Percentiles rank a stretch among this genome's conserved stretches.
Conservation (phyloP, 768 basidiomycete genomes). For the Mycena pura region DNA sequence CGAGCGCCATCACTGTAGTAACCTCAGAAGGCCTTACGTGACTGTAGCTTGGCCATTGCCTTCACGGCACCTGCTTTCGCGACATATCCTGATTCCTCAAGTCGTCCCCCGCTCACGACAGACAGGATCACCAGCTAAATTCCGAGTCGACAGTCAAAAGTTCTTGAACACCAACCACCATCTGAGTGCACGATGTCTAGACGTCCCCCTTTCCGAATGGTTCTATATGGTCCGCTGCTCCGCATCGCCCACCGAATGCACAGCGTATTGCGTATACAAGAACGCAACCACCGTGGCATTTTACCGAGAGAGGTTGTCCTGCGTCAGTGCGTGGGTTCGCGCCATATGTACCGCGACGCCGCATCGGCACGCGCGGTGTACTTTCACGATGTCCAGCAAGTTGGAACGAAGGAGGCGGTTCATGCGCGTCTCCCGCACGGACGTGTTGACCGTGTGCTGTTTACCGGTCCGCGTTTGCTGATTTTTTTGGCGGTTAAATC, state of each 20-base stretch:
- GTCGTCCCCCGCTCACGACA: background rate
- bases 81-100: no score
- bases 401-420: background rate
- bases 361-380: conserved; percentile 4
- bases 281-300: conserved; percentile 3
- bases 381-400: background rate
- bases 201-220: background rate
- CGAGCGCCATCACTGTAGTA: no score
- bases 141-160: background rate
- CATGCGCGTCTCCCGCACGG: background rate
- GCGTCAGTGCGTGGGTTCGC: background rate
- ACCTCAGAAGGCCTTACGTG: no score
- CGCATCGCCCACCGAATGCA: background rate
- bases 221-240: conserved; percentile 7
- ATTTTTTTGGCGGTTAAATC: background rate
- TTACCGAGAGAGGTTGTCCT: conserved; percentile 7
- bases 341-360: background rate
- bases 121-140: background rate
- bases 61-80: no score
- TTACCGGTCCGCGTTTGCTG: conserved; percentile 2
- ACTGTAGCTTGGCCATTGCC: no score
- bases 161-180: background rate
- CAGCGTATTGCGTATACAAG: background rate
- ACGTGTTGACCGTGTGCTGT: conserved; percentile 1
- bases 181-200: background rate